Evolutionary conservation across 108 stramenopile genomes (phyloP).

Genomic region (Chaetoceros muelleri): DNA sequence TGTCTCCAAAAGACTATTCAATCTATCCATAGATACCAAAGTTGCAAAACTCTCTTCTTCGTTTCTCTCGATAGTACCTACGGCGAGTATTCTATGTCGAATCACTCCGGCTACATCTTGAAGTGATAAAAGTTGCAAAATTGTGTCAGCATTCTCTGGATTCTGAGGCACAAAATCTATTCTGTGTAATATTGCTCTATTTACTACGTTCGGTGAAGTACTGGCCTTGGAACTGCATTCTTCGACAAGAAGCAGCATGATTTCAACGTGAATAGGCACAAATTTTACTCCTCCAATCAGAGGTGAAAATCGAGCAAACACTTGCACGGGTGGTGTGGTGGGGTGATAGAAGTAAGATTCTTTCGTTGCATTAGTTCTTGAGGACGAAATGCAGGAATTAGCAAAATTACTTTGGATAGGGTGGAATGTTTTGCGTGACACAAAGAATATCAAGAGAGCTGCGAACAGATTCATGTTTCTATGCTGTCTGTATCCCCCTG

Average conservation of each 20-base stretch:
- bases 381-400: no score
- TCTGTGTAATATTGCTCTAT: constrained; percentile 8
- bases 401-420: no score
- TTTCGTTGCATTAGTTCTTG: no score
- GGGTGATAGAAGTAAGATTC: no score
- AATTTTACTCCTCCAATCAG: constrained; percentile 27
- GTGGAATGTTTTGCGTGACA: no score
- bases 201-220: neutral
- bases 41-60: no score
- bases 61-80: neutral
- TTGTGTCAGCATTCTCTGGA: constrained; percentile 12
- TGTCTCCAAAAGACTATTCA: no score
- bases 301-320: constrained; percentile 23
- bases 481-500: no score
- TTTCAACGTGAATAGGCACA: constrained; percentile 29
- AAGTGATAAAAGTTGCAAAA: constrained; percentile 12
- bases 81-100: constrained; percentile 7
- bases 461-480: no score
- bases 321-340: no score
- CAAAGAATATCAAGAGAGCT: no score
- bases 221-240: neutral
- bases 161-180: constrained; percentile 25
- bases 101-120: constrained; percentile 16
- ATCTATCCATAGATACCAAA: no score
- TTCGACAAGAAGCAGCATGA: constrained; percentile 12